A percentile compares a stretch with the other conserved stretches of the same genome.
These are phyloP conservation scores for Nigrospora osmanthi DNA, from an alignment of 2,329 filamentous ascomycete species.

Conservation along the genomic window DNA sequence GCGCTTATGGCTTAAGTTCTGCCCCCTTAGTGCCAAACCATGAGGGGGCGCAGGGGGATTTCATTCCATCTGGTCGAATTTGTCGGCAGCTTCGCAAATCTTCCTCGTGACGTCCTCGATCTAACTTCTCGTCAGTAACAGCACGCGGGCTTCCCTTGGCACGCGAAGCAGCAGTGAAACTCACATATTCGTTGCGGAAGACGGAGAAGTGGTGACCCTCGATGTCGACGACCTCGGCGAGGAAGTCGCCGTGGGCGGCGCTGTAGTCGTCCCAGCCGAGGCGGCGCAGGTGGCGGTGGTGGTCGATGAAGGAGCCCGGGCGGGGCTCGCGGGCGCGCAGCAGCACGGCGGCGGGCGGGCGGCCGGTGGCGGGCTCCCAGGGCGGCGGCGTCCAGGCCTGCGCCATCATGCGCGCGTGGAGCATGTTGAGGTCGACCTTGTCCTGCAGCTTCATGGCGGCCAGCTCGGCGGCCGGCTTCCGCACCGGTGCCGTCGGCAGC, in stretches of 20 bases:
- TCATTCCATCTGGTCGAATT: constrained; percentile 21
- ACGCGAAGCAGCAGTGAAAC: constrained; percentile 1
- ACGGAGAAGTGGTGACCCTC: constrained; percentile 42
- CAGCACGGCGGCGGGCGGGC: constrained; percentile 32
- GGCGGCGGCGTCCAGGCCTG: constrained; percentile 14
- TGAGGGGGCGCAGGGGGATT: constrained; percentile 22
- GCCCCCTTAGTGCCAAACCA: background rate
- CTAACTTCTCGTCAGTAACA: constrained; percentile 6
- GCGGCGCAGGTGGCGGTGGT: constrained; percentile 28
- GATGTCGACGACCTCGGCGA: constrained; percentile 37
- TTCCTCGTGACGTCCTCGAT: constrained; percentile 15
- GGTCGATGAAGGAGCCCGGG: constrained; percentile 25
- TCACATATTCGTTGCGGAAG: constrained; percentile 19
- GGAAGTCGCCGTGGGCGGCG: constrained; percentile 26
- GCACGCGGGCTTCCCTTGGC: background rate
- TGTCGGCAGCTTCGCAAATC: constrained; percentile 15
- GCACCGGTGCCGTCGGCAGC: constrained; percentile 17
- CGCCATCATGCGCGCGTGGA: constrained; percentile 21
- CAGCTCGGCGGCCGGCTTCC: constrained; percentile 15
- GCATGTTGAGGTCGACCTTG: constrained; percentile 24
- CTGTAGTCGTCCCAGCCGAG: constrained; percentile 43
- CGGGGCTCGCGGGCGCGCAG: constrained; percentile 32
- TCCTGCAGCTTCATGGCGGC: constrained; percentile 17
- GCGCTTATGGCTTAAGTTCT: too few relatives aligned
- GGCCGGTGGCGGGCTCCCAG: constrained; percentile 9